A percentile compares a stretch with the other conserved stretches of the same genome.
These are phyloP conservation scores for Fonsecaea nubica DNA, from an alignment of 2,329 filamentous ascomycete genomes.

Conservation along the genomic window DNA sequence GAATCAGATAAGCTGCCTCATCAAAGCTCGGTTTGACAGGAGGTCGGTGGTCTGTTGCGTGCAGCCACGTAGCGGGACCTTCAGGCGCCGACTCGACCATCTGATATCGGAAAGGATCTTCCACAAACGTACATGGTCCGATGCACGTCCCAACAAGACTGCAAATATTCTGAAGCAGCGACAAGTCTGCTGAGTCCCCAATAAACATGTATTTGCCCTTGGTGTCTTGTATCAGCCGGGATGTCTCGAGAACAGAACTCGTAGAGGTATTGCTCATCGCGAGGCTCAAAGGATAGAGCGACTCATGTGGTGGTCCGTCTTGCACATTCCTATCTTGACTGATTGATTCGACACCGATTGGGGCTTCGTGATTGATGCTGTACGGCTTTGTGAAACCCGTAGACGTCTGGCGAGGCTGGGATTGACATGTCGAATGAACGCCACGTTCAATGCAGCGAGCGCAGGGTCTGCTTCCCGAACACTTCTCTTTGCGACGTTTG, in stretches of 20 bases:
- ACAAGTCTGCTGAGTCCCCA: slow-evolving; percentile 59
- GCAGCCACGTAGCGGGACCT: slow-evolving; percentile 2
- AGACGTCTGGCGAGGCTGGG: neutral
- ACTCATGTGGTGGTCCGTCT: neutral
- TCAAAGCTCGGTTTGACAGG: slow-evolving; percentile 40
- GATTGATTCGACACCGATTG: neutral
- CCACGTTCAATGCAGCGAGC: slow-evolving; percentile 49
- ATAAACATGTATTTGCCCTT: slow-evolving; percentile 61
- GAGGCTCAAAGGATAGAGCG: neutral
- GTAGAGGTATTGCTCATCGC: slow-evolving; percentile 26
- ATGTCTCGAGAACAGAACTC: slow-evolving; percentile 46
- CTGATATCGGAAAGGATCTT: slow-evolving; percentile 48
- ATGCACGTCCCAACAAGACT: slow-evolving; percentile 55
- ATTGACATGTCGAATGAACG: slow-evolving; percentile 14
- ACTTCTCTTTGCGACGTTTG: slow-evolving; percentile 58
- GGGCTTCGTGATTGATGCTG: neutral
- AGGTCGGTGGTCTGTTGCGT: neutral
- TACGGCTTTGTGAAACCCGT: neutral
- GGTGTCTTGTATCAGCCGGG: slow-evolving; percentile 56
- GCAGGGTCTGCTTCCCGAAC: slow-evolving; percentile 58
- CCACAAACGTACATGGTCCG: slow-evolving; percentile 49
- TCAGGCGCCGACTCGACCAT: slow-evolving; percentile 46
- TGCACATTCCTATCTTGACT: neutral
- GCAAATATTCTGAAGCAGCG: slow-evolving; percentile 58
- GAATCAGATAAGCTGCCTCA: slow-evolving; percentile 42